Conservation (phyloP, 306 rosid species). For the Lathyrus aphaca region DNA sequence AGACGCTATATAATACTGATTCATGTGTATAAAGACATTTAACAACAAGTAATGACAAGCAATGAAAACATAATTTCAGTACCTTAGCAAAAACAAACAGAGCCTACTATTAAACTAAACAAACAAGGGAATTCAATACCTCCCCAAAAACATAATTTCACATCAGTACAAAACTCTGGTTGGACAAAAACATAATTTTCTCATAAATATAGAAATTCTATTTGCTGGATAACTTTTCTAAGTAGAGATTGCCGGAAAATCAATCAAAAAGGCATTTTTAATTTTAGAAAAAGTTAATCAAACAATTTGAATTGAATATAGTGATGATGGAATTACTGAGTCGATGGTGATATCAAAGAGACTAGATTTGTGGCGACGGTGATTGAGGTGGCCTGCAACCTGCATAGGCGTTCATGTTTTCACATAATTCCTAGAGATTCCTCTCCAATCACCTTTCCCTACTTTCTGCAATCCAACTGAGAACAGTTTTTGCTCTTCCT, state of each 20-base stretch:
- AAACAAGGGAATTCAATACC: too few relatives aligned
- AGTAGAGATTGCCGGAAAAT: neutral
- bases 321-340: constrained; percentile 51
- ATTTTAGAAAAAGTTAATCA: neutral
- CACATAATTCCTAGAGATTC: constrained; percentile 91
- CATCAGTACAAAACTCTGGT: too few relatives aligned
- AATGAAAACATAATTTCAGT: too few relatives aligned
- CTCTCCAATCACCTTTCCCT: constrained; percentile 99
- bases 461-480: constrained; percentile 89
- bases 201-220: too few relatives aligned
- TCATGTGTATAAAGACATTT: too few relatives aligned
- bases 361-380: constrained; percentile 99
- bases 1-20: too few relatives aligned
- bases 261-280: neutral
- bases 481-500: constrained; percentile 95
- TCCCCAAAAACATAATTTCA: too few relatives aligned
- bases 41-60: too few relatives aligned
- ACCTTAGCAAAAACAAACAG: too few relatives aligned
- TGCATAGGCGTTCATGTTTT: constrained; percentile 97
- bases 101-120: too few relatives aligned
- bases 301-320: neutral
- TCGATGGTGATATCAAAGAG: constrained; percentile 97
- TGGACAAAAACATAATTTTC: too few relatives aligned
- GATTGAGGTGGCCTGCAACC: constrained; percentile 94
- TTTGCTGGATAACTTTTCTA: too few relatives aligned